phyloP scores from a whole-genome alignment of 2,329 filamentous ascomycete genomes.

The Dothiorella sarmentorum region DNA sequence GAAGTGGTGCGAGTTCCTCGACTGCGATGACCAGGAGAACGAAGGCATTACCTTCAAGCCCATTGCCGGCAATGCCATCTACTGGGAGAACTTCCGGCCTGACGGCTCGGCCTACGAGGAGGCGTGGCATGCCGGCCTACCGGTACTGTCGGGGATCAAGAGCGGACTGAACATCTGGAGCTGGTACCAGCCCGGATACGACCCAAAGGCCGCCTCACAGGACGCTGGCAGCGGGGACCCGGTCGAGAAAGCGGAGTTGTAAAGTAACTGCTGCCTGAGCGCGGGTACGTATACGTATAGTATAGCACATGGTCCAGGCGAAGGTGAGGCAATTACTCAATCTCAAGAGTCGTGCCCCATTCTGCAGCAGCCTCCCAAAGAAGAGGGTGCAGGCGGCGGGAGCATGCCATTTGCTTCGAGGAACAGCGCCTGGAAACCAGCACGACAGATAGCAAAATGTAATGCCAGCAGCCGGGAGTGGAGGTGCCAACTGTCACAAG shows the following conservation, averaged over 20 bases:
- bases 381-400: not conserved
- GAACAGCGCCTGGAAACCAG: too few relatives aligned
- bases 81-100: slow-evolving; percentile 58
- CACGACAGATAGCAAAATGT: too few relatives aligned
- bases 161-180: slow-evolving; percentile 64
- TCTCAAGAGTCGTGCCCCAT: not conserved
- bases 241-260: slow-evolving; percentile 10
- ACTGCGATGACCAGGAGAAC: slow-evolving; percentile 43
- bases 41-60: slow-evolving; percentile 58
- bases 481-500: not conserved
- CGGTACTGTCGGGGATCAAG: slow-evolving; percentile 55
- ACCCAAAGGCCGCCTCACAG: not conserved
- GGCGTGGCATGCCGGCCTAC: slow-evolving; percentile 60
- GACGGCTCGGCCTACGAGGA: slow-evolving; percentile 57
- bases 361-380: not conserved
- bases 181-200: slow-evolving; percentile 49
- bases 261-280: not conserved
- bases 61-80: slow-evolving; percentile 57
- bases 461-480: not conserved
- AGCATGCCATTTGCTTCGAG: not conserved
- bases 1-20: slow-evolving; percentile 57
- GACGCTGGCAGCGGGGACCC: not conserved
- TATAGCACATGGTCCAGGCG: not conserved
- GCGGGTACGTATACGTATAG: not conserved
- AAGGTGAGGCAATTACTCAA: not conserved